Conservation (phyloP, 371 early-diverging fungal genomes). For the Actinomortierella wolfii region DNA sequence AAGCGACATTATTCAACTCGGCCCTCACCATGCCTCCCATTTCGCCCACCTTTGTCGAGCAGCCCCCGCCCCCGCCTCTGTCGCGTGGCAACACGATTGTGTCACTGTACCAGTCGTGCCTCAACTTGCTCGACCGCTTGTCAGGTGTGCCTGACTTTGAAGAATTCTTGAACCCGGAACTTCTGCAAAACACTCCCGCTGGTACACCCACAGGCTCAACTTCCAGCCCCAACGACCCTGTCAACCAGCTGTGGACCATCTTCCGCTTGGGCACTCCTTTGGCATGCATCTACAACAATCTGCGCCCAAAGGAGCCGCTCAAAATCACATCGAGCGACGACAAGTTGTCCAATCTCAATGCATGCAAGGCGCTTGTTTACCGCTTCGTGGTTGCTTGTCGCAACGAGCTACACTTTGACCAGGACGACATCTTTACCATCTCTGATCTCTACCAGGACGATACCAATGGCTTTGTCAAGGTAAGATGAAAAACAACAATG, state of each 20-base stretch:
- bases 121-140: conserved; percentile 63
- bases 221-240: conserved; percentile 69
- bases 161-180: conserved; percentile 54
- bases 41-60: conserved; percentile 35
- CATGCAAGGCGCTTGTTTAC: conserved; percentile 85
- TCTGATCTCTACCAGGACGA: conserved; percentile 91
- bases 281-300: conserved; percentile 49
- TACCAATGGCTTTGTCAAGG: conserved; percentile 95
- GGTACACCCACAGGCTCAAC: conserved; percentile 38
- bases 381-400: conserved; percentile 79
- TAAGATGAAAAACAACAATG: conserved; percentile 35
- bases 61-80: conserved; percentile 39
- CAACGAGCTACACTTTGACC: conserved; percentile 66
- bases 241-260: conserved; percentile 84
- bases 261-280: conserved; percentile 92
- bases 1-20: background rate
- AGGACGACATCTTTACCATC: conserved; percentile 87
- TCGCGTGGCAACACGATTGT: conserved; percentile 42
- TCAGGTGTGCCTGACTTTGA: conserved; percentile 64
- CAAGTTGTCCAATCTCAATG: conserved; percentile 68
- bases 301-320: conserved; percentile 54
- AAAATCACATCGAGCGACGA: conserved; percentile 61
- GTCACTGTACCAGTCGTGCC: conserved; percentile 72
- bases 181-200: conserved; percentile 44
- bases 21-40: conserved; percentile 13